Conservation (phyloP, 2,329 filamentous ascomycete species). For the Xylogone sp. region DNA sequence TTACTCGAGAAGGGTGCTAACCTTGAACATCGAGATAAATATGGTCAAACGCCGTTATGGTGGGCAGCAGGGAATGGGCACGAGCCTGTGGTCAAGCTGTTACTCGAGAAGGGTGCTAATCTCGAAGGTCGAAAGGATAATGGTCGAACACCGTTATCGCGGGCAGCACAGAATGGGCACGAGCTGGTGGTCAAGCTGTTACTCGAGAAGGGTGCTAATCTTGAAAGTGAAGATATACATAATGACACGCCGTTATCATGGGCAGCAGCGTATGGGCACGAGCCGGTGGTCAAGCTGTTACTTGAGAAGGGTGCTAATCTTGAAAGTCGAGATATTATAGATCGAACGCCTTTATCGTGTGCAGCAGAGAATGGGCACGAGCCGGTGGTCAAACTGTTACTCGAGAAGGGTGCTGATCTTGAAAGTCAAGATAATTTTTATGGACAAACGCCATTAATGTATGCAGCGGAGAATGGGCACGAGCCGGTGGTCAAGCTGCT, state of each 20-base stretch:
- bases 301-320: conserved; percentile 2
- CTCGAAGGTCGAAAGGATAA: no score
- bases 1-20: conserved; percentile 1
- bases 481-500: conserved; percentile 1
- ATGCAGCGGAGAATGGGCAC: not conserved
- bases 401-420: conserved; percentile 19
- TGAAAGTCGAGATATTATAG: not conserved
- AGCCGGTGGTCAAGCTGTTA: not conserved
- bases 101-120: conserved; percentile 13
- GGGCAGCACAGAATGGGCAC: not conserved
- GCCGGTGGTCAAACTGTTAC: conserved; percentile 1
- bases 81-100: conserved; percentile 4
- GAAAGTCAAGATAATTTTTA: no score
- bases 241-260: not conserved
- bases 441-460: not conserved
- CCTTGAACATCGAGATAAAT: no score
- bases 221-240: not conserved
- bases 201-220: conserved; percentile 1
- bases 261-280: not conserved
- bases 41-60: conserved; percentile 6
- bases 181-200: not conserved
- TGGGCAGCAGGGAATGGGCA: conserved; percentile 4
- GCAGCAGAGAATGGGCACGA: not conserved
- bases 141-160: not conserved
- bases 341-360: not conserved